Percentiles rank a stretch among this genome's conserved stretches.
Evolutionary conservation across 1,284 basidiomycete species (phyloP).

Genomic region (Heliocybe sulcata): DNA sequence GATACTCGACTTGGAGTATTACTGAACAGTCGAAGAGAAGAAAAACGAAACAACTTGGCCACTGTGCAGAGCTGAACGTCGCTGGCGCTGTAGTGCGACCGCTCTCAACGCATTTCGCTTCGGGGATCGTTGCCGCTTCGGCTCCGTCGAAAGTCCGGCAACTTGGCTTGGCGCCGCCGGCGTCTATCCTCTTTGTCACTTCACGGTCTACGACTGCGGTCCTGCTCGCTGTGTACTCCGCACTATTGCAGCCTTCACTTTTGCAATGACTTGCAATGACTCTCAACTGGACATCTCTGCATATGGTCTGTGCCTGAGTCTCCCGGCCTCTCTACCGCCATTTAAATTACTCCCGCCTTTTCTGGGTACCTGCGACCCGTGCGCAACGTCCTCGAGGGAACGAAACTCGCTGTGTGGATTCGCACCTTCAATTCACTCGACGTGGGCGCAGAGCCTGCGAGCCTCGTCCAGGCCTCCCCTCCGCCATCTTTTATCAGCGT

Average conservation of each 20-base stretch:
- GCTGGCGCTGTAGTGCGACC: not conserved
- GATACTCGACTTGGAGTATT: too few relatives aligned
- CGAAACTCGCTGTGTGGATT: not conserved
- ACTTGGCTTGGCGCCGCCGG: not conserved
- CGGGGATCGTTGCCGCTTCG: not conserved
- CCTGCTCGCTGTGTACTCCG: too few relatives aligned
- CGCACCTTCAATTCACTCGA: not conserved
- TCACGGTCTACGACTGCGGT: too few relatives aligned
- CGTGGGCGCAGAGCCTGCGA: not conserved
- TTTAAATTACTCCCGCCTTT: not conserved
- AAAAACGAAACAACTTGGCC: not conserved
- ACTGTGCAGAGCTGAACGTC: not conserved
- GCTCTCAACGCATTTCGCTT: not conserved
- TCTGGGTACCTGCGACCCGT: not conserved
- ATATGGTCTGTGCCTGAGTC: not conserved
- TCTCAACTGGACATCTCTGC: too few relatives aligned
- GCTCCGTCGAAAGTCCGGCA: not conserved
- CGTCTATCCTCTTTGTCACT: not conserved
- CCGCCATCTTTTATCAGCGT: not conserved
- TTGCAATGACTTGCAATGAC: too few relatives aligned
- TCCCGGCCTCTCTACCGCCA: not conserved
- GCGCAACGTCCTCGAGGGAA: too few relatives aligned
- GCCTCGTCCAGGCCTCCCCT: not conserved
- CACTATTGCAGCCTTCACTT: too few relatives aligned
- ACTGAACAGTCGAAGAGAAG: too few relatives aligned